A percentile compares a stretch with the other conserved stretches of the same genome.
These are phyloP conservation scores for Metschnikowia aberdeeniae DNA, from an alignment of 805 yeast species.

Conservation along the genomic window DNA sequence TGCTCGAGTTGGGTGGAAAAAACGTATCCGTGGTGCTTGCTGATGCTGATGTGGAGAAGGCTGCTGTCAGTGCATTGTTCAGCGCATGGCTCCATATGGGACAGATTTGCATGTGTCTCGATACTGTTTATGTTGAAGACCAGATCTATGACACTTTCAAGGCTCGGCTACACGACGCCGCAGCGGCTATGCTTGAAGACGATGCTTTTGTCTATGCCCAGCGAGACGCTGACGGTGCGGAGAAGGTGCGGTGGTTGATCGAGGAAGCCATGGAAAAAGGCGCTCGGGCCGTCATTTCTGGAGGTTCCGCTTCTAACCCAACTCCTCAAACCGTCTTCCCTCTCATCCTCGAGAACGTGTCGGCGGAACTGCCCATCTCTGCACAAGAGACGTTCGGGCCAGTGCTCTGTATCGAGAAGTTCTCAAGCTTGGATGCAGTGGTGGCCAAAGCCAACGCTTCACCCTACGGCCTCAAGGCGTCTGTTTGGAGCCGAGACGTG, in stretches of 20 bases:
- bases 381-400: slow-evolving; percentile 44
- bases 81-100: slow-evolving; percentile 43
- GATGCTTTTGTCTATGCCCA: slow-evolving; percentile 24
- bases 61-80: slow-evolving; percentile 27
- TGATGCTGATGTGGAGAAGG: slow-evolving; percentile 31
- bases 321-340: slow-evolving; percentile 19
- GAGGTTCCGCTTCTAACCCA: not conserved
- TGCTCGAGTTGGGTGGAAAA: slow-evolving; percentile 47
- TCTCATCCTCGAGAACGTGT: slow-evolving; percentile 28
- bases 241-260: slow-evolving; percentile 23
- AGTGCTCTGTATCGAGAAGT: slow-evolving; percentile 30
- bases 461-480: slow-evolving; percentile 38
- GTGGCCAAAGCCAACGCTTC: slow-evolving; percentile 8
- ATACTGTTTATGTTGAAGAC: slow-evolving; percentile 34
- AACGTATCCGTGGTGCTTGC: slow-evolving; percentile 31
- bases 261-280: slow-evolving; percentile 37
- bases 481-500: slow-evolving; percentile 41
- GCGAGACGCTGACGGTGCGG: slow-evolving; percentile 24
- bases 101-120: slow-evolving; percentile 47
- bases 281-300: slow-evolving; percentile 29
- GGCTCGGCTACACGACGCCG: slow-evolving; percentile 16
- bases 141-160: slow-evolving; percentile 28
- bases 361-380: slow-evolving; percentile 25
- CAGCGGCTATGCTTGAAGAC: slow-evolving; percentile 13
- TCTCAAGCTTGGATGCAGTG: slow-evolving; percentile 12